Evolutionary conservation across 768 basidiomycete genomes (phyloP), one percentile per base, ranked within the genome.

Genomic region (Amanita jacksonii): DNA sequence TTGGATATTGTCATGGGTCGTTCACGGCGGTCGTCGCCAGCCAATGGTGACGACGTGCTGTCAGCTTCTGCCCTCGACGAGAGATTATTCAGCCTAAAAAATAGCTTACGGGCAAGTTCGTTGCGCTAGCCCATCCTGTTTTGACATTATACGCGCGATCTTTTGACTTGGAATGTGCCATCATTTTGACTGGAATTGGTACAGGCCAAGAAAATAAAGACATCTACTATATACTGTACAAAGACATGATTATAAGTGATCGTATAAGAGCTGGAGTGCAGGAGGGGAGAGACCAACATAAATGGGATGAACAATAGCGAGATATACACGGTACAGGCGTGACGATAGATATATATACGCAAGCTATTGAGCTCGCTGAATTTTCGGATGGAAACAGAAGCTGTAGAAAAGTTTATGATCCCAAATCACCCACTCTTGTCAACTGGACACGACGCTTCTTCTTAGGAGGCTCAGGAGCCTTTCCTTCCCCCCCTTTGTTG

Each of bases 1-100:
- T 58, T 89, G 43, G 70, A 65, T 10, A 67, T 85, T 20, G 78
- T 90, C 25, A 62, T 72, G 59, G 78, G 77, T 28, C 44, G 41
- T 13, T 42, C 41, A 20, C 27, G 37, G 28, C 8, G 20, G 41
- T 42, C 41, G 18, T 45, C 44, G 18, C 25, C 35, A 19, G 47
- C 12, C 4, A 47, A 43, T 32, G 41, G 48, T 13, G 38, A 34
- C 15, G 50, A 52, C 20, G 38, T 24, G 42, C 10, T 44, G 37
- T 54, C 32, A 44, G 31, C 49, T 44, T 35, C 43, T 23, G 45
- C 49, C 22, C 41, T 52, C 22, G 51, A 54, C 38, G 54, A 51
- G 19, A 53, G 51, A 28, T 44, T 65, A n/a, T 65, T 63, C 60
- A 57, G 56, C 9, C 64, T 67, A 24, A 60, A 58, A 20, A 62